phyloP scores from a whole-genome alignment of 495 filamentous ascomycete genomes.

The Hypoxylon intermedium region DNA sequence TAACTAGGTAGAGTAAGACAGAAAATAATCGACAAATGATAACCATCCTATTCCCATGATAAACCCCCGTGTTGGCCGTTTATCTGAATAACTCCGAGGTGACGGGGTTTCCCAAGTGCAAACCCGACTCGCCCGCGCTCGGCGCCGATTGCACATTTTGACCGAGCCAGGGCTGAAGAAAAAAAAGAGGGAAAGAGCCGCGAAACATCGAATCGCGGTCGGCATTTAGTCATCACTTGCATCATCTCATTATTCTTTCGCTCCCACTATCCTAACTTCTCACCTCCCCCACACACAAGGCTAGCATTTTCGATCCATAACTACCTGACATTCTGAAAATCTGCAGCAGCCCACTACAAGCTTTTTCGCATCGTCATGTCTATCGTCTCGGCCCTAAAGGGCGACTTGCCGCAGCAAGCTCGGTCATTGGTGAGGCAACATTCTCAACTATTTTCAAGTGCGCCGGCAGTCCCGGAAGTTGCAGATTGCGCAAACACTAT shows the following conservation, averaged over 20 bases:
- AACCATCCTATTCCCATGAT: not conserved
- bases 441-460: not conserved
- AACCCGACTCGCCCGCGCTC: constrained; percentile 24
- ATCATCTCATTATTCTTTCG: constrained; percentile 29
- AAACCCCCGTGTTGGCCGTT: not conserved
- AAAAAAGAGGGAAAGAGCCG: constrained; percentile 17
- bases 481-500: not conserved
- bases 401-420: constrained; percentile 72
- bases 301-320: not conserved
- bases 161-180: constrained; percentile 32
- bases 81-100: constrained; percentile 28
- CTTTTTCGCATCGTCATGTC: constrained; percentile 49
- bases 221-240: constrained; percentile 34
- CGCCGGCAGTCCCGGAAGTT: not conserved
- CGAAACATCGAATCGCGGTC: constrained; percentile 28
- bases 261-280: not conserved
- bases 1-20: too few species aligned
- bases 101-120: constrained; percentile 2
- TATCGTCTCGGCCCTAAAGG: constrained; percentile 57
- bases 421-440: constrained; percentile 68
- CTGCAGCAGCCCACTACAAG: not conserved
- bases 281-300: not conserved
- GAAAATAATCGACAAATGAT: too few species aligned
- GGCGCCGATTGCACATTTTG: constrained; percentile 37
- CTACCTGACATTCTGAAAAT: not conserved